Conservation (phyloP, 2,329 filamentous ascomycete genomes). For the Aspergillus sp. region DNA sequence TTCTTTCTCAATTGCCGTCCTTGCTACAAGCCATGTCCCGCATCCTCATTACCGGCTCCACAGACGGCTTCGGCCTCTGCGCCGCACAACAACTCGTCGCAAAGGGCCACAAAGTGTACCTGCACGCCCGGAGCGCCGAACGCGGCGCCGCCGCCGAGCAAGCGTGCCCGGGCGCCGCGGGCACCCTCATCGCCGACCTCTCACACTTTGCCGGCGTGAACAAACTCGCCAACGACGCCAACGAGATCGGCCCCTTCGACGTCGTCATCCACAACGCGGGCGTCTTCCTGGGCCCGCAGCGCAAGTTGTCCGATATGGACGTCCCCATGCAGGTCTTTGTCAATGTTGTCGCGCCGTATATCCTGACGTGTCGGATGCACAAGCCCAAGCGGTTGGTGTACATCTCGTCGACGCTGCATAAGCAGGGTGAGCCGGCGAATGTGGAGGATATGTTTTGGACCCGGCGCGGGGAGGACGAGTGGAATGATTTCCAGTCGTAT, state of each 20-base stretch:
- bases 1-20: no score
- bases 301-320: slow-evolving; percentile 47
- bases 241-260: slow-evolving; percentile 57
- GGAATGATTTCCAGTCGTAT: slow-evolving; percentile 49
- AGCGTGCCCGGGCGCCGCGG: slow-evolving; percentile 55
- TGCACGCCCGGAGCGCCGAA: slow-evolving; percentile 60
- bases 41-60: slow-evolving; percentile 60
- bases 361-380: slow-evolving; percentile 55
- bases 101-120: slow-evolving; percentile 57
- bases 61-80: slow-evolving; percentile 58
- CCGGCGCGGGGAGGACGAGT: slow-evolving; percentile 39
- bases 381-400: slow-evolving; percentile 57
- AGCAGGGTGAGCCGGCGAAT: slow-evolving; percentile 45
- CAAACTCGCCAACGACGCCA: slow-evolving; percentile 55
- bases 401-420: slow-evolving; percentile 56
- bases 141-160: slow-evolving; percentile 54
- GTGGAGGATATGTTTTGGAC: slow-evolving; percentile 48
- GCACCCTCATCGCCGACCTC: slow-evolving; percentile 58
- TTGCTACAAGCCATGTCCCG: not conserved
- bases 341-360: slow-evolving; percentile 61
- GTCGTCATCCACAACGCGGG: slow-evolving; percentile 63
- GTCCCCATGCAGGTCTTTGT: slow-evolving; percentile 51
- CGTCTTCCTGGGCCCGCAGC: slow-evolving; percentile 47
- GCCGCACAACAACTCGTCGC: slow-evolving; percentile 56
- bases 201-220: slow-evolving; percentile 55